A percentile compares a stretch with the other conserved stretches of the same genome.
These are phyloP conservation scores for Luffa acutangula DNA, from an alignment of 306 rosid genomes.

Conservation along the genomic window DNA sequence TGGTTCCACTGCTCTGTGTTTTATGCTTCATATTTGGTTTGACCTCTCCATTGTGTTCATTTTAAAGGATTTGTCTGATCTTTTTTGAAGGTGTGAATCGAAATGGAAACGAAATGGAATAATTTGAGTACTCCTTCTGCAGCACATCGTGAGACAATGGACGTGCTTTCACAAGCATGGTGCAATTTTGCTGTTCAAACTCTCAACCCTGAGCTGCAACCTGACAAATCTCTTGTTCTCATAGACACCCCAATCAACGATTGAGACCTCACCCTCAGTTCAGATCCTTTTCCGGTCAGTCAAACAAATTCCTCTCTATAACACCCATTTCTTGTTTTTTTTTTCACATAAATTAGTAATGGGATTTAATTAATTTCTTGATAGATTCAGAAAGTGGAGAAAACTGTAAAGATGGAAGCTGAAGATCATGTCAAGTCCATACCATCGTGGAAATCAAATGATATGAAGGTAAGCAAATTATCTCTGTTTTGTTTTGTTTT, in stretches of 20 bases:
- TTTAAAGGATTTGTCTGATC: background rate
- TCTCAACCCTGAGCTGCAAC: slow-evolving; percentile 40
- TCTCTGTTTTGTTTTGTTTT: background rate
- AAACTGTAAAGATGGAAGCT: slow-evolving; percentile 42
- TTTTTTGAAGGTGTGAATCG: background rate
- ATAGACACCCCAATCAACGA: slow-evolving; percentile 36
- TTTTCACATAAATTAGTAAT: background rate
- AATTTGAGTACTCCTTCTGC: slow-evolving; percentile 56
- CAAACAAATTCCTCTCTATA: background rate
- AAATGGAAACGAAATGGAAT: slow-evolving; percentile 38
- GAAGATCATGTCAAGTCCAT: slow-evolving; percentile 37
- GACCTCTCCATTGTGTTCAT: background rate
- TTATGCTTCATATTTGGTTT: background rate
- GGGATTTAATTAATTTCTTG: background rate
- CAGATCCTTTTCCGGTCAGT: slow-evolving; percentile 33
- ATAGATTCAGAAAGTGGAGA: slow-evolving; percentile 31
- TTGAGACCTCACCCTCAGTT: background rate
- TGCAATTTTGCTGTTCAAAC: slow-evolving; percentile 86
- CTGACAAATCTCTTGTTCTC: slow-evolving; percentile 27
- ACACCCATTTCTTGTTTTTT: background rate
- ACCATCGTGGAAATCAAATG: slow-evolving; percentile 79
- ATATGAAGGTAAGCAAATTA: slow-evolving; percentile 47
- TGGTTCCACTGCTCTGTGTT: background rate
- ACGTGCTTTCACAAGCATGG: slow-evolving; percentile 80
- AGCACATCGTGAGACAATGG: slow-evolving; percentile 83